A percentile compares a stretch with the other conserved stretches of the same genome.
These are phyloP conservation scores for Amanita muscaria DNA, from an alignment of 768 basidiomycete species.

Conservation along the genomic window DNA sequence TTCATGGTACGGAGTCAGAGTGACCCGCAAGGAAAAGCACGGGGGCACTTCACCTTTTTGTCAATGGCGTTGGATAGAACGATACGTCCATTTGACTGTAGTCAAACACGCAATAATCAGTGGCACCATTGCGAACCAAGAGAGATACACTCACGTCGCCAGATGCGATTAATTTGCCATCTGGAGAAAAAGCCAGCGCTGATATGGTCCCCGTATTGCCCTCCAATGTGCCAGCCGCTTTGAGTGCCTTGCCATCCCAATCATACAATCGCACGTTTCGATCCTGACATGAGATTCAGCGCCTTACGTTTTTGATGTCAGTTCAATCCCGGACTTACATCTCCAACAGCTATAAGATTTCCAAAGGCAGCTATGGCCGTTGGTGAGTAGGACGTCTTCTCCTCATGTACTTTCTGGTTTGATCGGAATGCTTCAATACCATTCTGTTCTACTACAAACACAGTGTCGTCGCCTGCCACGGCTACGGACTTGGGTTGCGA, in stretches of 20 bases:
- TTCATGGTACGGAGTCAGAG: neutral
- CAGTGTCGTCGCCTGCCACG: constrained; percentile 45
- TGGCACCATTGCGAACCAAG: neutral
- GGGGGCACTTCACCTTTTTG: constrained; percentile 41
- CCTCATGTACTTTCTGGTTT: constrained; percentile 58
- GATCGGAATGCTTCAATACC: constrained; percentile 57
- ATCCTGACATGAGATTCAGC: constrained; percentile 36
- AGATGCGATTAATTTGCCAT: constrained; percentile 65
- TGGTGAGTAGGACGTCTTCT: constrained; percentile 43
- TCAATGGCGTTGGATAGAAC: constrained; percentile 64
- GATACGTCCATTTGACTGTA: constrained; percentile 74
- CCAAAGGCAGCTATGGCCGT: constrained; percentile 48
- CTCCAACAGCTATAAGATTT: constrained; percentile 58
- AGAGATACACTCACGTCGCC: constrained; percentile 64
- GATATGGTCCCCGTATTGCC: constrained; percentile 66
- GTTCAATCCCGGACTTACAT: no score
- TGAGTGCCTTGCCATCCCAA: constrained; percentile 61
- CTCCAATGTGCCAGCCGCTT: constrained; percentile 47
- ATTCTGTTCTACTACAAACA: constrained; percentile 55
- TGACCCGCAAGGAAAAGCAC: neutral
- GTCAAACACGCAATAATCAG: neutral
- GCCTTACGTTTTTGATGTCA: no score
- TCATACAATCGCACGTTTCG: constrained; percentile 64
- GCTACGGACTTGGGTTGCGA: constrained; percentile 68
- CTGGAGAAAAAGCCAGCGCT: constrained; percentile 70